Evolutionary conservation across 371 early-diverging fungal species (phyloP).

Genomic region (Smittium mucronatum): DNA sequence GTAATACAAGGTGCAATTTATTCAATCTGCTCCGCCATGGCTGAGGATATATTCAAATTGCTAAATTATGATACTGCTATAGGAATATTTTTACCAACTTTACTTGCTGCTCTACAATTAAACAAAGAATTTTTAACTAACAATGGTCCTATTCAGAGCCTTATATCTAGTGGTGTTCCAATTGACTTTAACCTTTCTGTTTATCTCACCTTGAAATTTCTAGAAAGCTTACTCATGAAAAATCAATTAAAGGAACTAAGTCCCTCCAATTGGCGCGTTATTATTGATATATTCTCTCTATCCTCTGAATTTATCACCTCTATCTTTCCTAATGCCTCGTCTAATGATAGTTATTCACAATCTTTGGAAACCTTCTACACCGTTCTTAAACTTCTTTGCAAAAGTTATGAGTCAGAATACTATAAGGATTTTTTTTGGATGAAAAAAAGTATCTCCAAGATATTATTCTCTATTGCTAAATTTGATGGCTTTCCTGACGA

Average conservation of each 20-base stretch:
- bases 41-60: background rate
- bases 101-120: background rate
- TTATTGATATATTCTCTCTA: background rate
- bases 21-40: background rate
- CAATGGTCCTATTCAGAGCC: background rate
- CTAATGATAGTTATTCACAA: background rate
- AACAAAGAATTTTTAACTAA: background rate
- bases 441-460: background rate
- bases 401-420: background rate
- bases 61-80: background rate
- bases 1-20: background rate
- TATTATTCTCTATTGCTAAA: background rate
- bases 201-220: background rate
- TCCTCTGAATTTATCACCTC: background rate
- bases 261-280: background rate
- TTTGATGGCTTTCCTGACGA: slow-evolving; percentile 1
- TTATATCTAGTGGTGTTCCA: background rate
- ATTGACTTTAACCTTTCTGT: background rate
- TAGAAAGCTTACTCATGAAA: background rate
- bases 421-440: background rate
- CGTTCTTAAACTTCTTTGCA: background rate
- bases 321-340: background rate
- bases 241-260: background rate
- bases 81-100: background rate
- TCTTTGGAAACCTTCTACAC: background rate